Conservation (phyloP, 2,329 filamentous ascomycete genomes). For the Botrytis tulipae region DNA sequence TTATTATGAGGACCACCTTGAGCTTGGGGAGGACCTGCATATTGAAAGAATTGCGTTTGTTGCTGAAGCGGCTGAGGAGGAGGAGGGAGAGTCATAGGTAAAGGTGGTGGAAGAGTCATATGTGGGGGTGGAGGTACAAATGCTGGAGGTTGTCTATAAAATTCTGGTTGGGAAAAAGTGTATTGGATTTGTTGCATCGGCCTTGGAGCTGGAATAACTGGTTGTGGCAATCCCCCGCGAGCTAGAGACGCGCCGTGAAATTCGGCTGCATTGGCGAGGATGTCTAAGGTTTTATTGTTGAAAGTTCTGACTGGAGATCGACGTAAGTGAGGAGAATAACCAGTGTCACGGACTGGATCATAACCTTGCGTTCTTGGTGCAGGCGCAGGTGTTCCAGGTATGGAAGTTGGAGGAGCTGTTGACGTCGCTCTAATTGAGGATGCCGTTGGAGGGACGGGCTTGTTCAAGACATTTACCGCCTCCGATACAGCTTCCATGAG, state of each 20-base stretch:
- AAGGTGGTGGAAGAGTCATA: conserved; percentile 6
- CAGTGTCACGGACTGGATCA: conserved; percentile 30
- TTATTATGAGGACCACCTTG: conserved; percentile 5
- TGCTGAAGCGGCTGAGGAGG: conserved; percentile 11
- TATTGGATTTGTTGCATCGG: conserved; percentile 1
- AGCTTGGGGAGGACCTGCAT: background rate
- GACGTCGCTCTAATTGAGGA: conserved; percentile 12
- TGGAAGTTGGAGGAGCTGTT: conserved; percentile 10
- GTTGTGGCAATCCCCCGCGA: background rate
- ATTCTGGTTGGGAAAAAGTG: conserved; percentile 9
- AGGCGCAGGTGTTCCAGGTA: conserved; percentile 20
- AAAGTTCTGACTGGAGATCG: conserved; percentile 13
- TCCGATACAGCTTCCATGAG: conserved; percentile 10
- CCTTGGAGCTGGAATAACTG: background rate
- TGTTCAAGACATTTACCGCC: background rate
- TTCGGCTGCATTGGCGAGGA: conserved; percentile 20
- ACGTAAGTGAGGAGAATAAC: conserved; percentile 17
- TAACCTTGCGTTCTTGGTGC: conserved; percentile 26
- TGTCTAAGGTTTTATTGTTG: background rate
- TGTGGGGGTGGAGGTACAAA: conserved; percentile 8
- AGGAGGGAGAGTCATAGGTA: conserved; percentile 12
- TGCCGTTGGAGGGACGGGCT: conserved; percentile 12
- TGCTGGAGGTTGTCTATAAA: background rate
- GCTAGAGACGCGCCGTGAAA: background rate
- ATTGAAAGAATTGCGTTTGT: conserved; percentile 14